These are phyloP conservation scores for Calonectria hawksworthii DNA, from an alignment of 2,329 filamentous ascomycete species.

Conservation along the genomic window DNA sequence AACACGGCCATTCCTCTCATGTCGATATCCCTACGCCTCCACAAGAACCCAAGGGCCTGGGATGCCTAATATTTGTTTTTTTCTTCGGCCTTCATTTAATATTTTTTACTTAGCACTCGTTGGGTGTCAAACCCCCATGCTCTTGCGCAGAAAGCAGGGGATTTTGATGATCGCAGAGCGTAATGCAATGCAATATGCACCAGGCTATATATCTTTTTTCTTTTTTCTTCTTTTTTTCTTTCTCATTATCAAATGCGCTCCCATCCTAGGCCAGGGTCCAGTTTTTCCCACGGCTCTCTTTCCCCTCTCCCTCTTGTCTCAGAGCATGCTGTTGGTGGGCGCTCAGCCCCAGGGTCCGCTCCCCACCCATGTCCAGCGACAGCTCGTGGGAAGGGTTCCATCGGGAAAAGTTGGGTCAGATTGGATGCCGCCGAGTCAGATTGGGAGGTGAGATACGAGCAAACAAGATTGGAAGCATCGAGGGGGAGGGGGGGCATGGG, in stretches of 20 bases:
- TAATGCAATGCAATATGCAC: slow-evolving; percentile 7
- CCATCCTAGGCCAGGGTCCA: neutral
- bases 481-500: slow-evolving; percentile 3
- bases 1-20: slow-evolving; percentile 3
- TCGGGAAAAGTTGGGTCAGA: slow-evolving; percentile 34
- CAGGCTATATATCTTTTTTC: neutral
- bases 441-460: slow-evolving; percentile 31
- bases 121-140: neutral
- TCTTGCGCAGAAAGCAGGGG: neutral
- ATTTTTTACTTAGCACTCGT: neutral
- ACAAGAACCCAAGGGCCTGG: slow-evolving; percentile 4
- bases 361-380: slow-evolving; percentile 32
- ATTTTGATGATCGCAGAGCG: slow-evolving; percentile 4
- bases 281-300: neutral
- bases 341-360: slow-evolving; percentile 15
- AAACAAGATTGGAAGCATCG: slow-evolving; percentile 12
- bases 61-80: slow-evolving; percentile 9
- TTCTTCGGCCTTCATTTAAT: slow-evolving; percentile 14
- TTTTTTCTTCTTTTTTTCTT: neutral
- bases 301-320: slow-evolving; percentile 14
- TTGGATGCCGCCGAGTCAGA: slow-evolving; percentile 27
- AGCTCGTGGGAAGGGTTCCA: slow-evolving; percentile 37
- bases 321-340: slow-evolving; percentile 1
- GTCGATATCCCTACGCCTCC: slow-evolving; percentile 8
- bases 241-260: neutral